These are phyloP conservation scores for Eucalyptus pauciflora DNA, from an alignment of 345 rosid species.

Conservation along the genomic window DNA sequence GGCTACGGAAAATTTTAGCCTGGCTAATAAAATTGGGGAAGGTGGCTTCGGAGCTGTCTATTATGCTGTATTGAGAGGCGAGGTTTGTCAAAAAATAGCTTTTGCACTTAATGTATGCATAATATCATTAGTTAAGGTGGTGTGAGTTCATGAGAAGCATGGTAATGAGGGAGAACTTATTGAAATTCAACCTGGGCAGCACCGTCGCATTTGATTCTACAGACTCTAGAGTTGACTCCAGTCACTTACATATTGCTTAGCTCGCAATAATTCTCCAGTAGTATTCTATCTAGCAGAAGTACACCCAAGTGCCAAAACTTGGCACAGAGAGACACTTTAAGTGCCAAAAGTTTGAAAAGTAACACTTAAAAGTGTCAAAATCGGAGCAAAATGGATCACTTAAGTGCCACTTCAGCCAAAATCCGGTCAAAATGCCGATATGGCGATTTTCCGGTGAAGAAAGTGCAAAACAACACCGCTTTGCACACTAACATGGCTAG, in stretches of 20 bases:
- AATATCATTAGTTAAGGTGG: neutral
- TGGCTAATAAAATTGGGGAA: conserved; percentile 82
- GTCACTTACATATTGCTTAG: neutral
- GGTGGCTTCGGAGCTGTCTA: conserved; percentile 95
- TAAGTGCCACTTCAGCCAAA: no score
- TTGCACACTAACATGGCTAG: no score
- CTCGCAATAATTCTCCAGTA: neutral
- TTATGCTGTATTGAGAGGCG: conserved; percentile 90
- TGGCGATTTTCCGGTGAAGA: no score
- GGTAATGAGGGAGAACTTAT: neutral
- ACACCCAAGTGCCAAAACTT: no score
- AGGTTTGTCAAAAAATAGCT: conserved; percentile 30
- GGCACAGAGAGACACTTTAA: no score
- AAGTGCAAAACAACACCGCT: no score
- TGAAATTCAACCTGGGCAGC: neutral
- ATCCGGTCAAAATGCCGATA: no score
- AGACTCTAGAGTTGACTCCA: neutral
- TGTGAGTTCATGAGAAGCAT: neutral
- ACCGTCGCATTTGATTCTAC: neutral
- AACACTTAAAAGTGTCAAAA: no score
- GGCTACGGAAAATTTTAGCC: conserved; percentile 75
- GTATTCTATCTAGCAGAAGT: neutral
- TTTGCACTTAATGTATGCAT: no score
- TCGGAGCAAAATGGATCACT: no score
- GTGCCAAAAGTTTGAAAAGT: no score